Conservation (phyloP, 2,329 filamentous ascomycete genomes). For the Tolypocladium tropicale region DNA sequence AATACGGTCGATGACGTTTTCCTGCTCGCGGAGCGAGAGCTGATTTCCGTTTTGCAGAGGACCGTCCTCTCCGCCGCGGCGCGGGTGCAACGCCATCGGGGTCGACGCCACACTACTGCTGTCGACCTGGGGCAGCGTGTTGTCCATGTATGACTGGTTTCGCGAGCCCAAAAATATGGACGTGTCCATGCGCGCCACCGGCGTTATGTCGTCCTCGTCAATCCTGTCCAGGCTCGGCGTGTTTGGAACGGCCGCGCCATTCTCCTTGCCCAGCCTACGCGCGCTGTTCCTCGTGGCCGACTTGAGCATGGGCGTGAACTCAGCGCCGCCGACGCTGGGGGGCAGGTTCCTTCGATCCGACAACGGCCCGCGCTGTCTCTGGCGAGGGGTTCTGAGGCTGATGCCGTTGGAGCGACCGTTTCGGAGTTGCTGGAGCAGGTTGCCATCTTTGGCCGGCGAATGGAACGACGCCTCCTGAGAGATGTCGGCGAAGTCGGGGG, state of each 20-base stretch:
- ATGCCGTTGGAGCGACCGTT: slow-evolving; percentile 49
- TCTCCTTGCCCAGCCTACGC: slow-evolving; percentile 54
- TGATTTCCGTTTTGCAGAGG: slow-evolving; percentile 80
- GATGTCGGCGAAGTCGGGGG: slow-evolving; percentile 63
- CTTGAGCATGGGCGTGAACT: slow-evolving; percentile 93
- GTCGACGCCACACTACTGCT: slow-evolving; percentile 78
- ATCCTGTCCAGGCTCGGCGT: slow-evolving; percentile 63
- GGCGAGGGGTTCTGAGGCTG: slow-evolving; percentile 64
- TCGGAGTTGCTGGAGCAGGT: slow-evolving; percentile 65
- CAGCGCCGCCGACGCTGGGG: slow-evolving; percentile 53
- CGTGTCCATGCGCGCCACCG: slow-evolving; percentile 62
- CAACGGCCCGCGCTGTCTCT: slow-evolving; percentile 55
- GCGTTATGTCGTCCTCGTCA: slow-evolving; percentile 63
- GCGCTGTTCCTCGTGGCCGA: slow-evolving; percentile 63
- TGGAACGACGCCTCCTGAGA: slow-evolving; percentile 83
- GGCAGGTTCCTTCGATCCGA: slow-evolving; percentile 63
- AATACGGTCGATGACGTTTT: slow-evolving; percentile 89
- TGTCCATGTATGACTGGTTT: slow-evolving; percentile 53
- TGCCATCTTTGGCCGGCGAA: slow-evolving; percentile 58
- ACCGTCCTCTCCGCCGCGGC: slow-evolving; percentile 51
- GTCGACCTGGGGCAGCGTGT: slow-evolving; percentile 64
- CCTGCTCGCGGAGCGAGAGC: slow-evolving; percentile 85
- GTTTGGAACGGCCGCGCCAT: slow-evolving; percentile 43
- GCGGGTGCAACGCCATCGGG: slow-evolving; percentile 60
- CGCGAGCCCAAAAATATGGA: slow-evolving; percentile 59